Base-by-base conservation (phyloP, 1,139 yeast species). In the Diutina siamensis region DNA sequence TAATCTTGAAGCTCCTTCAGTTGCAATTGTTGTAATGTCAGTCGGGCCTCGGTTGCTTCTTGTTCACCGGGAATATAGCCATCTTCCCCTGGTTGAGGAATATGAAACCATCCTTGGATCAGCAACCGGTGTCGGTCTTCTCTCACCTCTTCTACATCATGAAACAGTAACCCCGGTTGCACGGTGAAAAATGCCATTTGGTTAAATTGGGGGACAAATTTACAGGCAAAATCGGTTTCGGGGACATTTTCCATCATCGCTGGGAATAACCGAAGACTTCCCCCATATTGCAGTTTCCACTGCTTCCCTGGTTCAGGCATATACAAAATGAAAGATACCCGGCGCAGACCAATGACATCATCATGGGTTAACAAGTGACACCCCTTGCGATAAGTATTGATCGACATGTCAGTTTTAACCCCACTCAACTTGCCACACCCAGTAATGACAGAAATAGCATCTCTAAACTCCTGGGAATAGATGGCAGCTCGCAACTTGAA, bases 71-170 rank as follows among this genome's bases (percentile, higher is more conserved):
- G 78, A 40, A 80, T 73, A 56, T 63, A 89, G 0, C 97, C 97
- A 35, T 76, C 80, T 62, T 94, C 98, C 12, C 95, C 97, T 9
- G 67, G 69, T 59, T 92, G 98, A 2, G 98, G 98, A 45, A 89
- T 86, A 60, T 94, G 99, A 60, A 92, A 94, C 99, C 99, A 94
- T 0, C 99, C 99, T 58, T 92, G 96, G 50, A 94, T 86, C 1
- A 96, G 84, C 44, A 92, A 67, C 55, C 99, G 72, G 52, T 88
- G 94, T 57, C 81, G 85, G 56, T 88, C 94, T 1, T 81, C 95
- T 51, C 83, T 76, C 2, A 94, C 98, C 60, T 94, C 98, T 63
- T 94, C 98, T 9, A 94, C 99, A 55, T 94, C 98, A 60, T 94
- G 99, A 70, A 92, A 94, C 2, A 95, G 84, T 45, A 83, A 74